Evolutionary conservation across 2,329 filamentous ascomycete genomes (phyloP).

Genomic region (Fusarium sp.): DNA sequence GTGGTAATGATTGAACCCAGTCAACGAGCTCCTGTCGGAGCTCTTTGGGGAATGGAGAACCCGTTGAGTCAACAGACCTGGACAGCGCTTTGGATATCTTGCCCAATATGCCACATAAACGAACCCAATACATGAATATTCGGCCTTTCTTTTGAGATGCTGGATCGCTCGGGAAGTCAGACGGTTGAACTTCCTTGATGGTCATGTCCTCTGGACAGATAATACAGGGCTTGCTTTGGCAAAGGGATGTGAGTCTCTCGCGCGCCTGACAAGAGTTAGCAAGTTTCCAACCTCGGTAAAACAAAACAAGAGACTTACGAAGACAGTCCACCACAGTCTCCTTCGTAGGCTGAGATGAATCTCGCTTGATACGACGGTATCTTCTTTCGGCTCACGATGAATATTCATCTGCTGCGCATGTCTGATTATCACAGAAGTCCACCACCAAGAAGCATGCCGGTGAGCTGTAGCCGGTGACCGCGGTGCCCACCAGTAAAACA

Average conservation of each 20-base stretch:
- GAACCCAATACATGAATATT: slow-evolving; percentile 58
- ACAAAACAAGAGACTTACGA: slow-evolving; percentile 10
- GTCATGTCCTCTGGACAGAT: slow-evolving; percentile 58
- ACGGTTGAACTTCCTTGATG: slow-evolving; percentile 52
- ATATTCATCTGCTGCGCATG: slow-evolving; percentile 59
- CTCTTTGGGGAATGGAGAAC: slow-evolving; percentile 21
- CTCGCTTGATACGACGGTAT: background rate
- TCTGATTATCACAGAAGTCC: slow-evolving; percentile 58
- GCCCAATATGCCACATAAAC: slow-evolving; percentile 56
- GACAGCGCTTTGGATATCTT: slow-evolving; percentile 54
- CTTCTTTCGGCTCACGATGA: slow-evolving; percentile 53
- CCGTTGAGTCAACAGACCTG: slow-evolving; percentile 12
- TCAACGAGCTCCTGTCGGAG: slow-evolving; percentile 35
- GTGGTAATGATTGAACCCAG: slow-evolving; percentile 31
- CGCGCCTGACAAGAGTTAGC: slow-evolving; percentile 22
- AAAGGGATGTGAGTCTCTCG: slow-evolving; percentile 53
- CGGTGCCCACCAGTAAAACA: slow-evolving; percentile 61
- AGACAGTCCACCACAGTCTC: slow-evolving; percentile 40
- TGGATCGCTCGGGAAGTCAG: slow-evolving; percentile 54
- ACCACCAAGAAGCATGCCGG: slow-evolving; percentile 59
- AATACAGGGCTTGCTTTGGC: slow-evolving; percentile 58
- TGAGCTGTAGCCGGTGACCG: slow-evolving; percentile 53
- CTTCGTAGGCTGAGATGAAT: slow-evolving; percentile 28
- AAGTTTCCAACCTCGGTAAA: fast-evolving
- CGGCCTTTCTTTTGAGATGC: slow-evolving; percentile 51